Evolutionary conservation across 2,329 filamentous ascomycete genomes (phyloP), one percentile per base, ranked within the genome.

Genomic region (Cladophialophora yegresii): DNA sequence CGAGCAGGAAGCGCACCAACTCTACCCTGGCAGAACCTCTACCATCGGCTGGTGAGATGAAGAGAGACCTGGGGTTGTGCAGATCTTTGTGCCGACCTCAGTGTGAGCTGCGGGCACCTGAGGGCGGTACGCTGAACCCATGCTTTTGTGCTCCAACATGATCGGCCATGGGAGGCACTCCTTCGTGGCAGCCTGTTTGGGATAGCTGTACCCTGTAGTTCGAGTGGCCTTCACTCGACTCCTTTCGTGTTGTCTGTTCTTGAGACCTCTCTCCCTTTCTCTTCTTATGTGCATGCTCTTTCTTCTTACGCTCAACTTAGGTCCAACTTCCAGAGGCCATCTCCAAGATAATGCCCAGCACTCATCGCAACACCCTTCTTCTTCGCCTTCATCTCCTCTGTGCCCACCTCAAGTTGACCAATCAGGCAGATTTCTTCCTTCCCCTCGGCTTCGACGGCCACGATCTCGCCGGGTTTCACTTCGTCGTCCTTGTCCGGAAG

Each of bases 311-410:
- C 40, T 50, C 47, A 50, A 50, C 83, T 82, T 72, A 86, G 75
- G 67, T 79, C 78, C 75, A 96, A 75, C 72, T 84, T 90, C 95
- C 95, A 99, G 71, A 99, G 80, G 20, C 93, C 95, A 81, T 99
- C 95, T 0, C 95, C 95, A 60, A 98, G 77, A 80, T 89, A 98
- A 83, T 99, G 95, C 33, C 91, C 91, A 66, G 92, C 89, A 81
- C 98, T 93, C 71, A 98, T 91, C 16, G 93, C 95, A 5, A 93
- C 90, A 0, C 95, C 95, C 81, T 98, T 98, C 70, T 92, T 92
- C 80, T 93, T 93, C 70, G 87, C 88, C 85, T 95, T 96, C 76
- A 96, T 93, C 78, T 97, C 92, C 77, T 89, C 88, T 0, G 95
- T 97, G 2, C 92, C 89, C 73, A 89, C 87, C 72, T 91, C 92